These are phyloP conservation scores for Saururus chinensis DNA, from an alignment of 164 flowering plant genomes.

Conservation along the genomic window DNA sequence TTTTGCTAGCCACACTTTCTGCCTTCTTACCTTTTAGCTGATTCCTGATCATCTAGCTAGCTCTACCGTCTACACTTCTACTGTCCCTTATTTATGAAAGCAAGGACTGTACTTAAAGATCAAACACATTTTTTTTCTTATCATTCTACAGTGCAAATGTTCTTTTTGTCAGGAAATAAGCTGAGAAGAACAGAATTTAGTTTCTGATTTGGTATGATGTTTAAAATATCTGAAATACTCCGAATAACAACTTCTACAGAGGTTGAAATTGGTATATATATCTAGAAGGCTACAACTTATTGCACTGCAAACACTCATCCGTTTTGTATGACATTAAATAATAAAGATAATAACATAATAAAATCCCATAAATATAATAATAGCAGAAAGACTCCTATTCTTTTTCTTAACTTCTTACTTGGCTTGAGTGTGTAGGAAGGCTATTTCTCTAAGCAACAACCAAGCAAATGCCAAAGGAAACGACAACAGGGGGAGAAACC, in stretches of 20 bases:
- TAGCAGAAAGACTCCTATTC: too few species aligned
- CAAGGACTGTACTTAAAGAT: neutral
- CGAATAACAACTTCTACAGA: too few species aligned
- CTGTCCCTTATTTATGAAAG: neutral
- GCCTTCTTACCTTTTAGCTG: neutral
- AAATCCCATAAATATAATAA: neutral
- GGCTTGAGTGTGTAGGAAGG: neutral
- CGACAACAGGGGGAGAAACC: neutral
- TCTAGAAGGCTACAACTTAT: neutral
- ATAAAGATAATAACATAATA: neutral
- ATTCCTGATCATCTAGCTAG: neutral
- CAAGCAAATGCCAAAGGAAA: neutral
- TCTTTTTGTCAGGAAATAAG: neutral
- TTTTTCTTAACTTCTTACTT: neutral
- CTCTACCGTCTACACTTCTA: neutral
- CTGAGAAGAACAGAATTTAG: too few species aligned
- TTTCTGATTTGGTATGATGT: too few species aligned
- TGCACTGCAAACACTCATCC: neutral
- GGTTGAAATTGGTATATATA: too few species aligned
- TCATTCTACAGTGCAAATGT: neutral
- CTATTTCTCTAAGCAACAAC: neutral
- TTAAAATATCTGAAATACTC: too few species aligned
- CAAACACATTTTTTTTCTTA: neutral
- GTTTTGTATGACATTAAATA: neutral
- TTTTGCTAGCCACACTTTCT: neutral